A percentile compares a stretch with the other conserved stretches of the same genome.
phyloP scores from a whole-genome alignment of 1,139 yeast genomes.

The Hanseniaspora uvarum region DNA sequence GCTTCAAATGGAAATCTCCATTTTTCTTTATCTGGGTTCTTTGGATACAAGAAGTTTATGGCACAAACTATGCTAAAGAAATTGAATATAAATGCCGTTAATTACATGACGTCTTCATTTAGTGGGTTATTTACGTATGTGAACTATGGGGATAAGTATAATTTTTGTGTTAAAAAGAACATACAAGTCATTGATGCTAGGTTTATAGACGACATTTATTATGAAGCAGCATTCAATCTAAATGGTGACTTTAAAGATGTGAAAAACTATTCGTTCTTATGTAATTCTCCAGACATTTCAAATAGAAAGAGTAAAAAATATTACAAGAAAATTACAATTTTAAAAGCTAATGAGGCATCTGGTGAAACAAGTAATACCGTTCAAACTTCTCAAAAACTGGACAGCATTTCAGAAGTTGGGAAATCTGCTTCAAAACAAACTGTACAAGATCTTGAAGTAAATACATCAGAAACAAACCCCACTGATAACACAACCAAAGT shows the following conservation, averaged over 20 bases:
- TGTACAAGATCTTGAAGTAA: no score
- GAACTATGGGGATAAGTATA: background rate
- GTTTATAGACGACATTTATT: constrained; percentile 1
- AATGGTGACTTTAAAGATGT: background rate
- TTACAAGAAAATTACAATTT: background rate
- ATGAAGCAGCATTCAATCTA: background rate
- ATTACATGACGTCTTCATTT: background rate
- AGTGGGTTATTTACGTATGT: constrained; percentile 2
- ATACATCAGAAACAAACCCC: no score
- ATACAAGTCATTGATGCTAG: background rate
- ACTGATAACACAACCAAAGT: no score
- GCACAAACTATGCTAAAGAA: background rate
- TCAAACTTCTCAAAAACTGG: no score
- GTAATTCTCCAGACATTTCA: background rate
- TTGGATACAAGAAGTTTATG: constrained; percentile 13
- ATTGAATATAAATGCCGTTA: background rate
- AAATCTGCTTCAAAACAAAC: no score
- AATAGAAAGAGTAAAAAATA: background rate
- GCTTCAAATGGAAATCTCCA: background rate
- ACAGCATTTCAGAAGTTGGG: no score
- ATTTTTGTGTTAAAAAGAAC: background rate
- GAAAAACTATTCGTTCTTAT: background rate
- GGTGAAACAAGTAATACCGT: no score
- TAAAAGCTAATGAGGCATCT: background rate
- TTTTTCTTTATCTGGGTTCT: constrained; percentile 1